Evolutionary conservation across 495 filamentous ascomycete genomes (phyloP), one percentile per base, ranked within the genome.

Genomic region (Penicillium lagena): DNA sequence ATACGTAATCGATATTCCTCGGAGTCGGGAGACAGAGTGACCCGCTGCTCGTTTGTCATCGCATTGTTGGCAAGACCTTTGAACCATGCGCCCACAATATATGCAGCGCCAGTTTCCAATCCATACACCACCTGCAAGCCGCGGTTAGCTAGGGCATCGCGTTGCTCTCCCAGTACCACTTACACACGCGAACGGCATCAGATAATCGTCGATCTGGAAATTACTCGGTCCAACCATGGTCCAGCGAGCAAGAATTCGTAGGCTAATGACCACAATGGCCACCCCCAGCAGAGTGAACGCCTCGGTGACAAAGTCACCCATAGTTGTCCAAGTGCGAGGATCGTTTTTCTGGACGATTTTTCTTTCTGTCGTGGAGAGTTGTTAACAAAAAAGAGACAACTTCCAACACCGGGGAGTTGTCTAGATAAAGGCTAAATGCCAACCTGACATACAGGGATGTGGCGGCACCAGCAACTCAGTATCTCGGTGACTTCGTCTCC

Each of bases 181-280:
- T 55, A 79, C 79, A 37, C 67, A 70, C 4, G 75, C 76, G 15
- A 82, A 12, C 12, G 77, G 48, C 77, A 82, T 82, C 9, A 83
- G 49, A 56, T 79, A 81, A 51, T 83, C 80, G 55, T 83, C 80
- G 1, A 68, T 51, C 43, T 75, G 68, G 41, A 77, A 72, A 12
- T 70, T 68, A 37, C 54, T 60, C 7, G 73, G 54, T 3, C 79
- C 78, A n/a, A 74, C 72, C 12, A 68, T 68, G 35, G 51, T 60
- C 58, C 73, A 75, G 55, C 80, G 60, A 7, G 73, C 72, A 9
- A 58, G 61, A n/a, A 70, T 56, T 4, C 79, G 72, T 7, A 78
- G 51, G 4, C 46, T 59, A 35, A 83, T 76, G 38, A 79, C 50
- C 38, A 65, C 36, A 8, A 80, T 56, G 12, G 70, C 77, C 10